Evolutionary conservation across 108 stramenopile genomes (phyloP).

Genomic region (Nitzschia sp.): DNA sequence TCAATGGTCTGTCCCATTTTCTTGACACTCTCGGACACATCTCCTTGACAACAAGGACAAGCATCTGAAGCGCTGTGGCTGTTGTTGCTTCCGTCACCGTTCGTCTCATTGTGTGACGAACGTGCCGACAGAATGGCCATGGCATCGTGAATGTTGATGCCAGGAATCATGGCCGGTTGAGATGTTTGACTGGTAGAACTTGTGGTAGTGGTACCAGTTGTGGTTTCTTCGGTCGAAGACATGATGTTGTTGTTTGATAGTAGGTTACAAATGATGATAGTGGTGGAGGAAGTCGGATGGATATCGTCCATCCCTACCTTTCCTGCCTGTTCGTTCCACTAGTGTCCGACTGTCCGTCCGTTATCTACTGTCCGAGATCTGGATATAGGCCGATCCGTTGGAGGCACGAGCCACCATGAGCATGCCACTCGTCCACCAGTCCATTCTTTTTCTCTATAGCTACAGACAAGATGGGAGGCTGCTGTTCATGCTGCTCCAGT

Average conservation of each 20-base stretch:
- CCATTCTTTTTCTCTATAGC: neutral
- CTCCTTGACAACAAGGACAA: slow-evolving; percentile 15
- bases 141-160: slow-evolving; percentile 73
- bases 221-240: too few relatives aligned
- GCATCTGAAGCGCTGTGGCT: slow-evolving; percentile 5
- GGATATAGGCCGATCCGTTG: too few relatives aligned
- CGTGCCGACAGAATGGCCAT: slow-evolving; percentile 69
- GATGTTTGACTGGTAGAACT: neutral
- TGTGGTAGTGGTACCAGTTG: too few relatives aligned
- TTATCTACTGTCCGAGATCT: too few relatives aligned
- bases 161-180: slow-evolving; percentile 10
- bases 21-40: slow-evolving; percentile 43
- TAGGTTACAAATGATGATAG: too few relatives aligned
- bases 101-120: neutral
- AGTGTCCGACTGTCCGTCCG: too few relatives aligned
- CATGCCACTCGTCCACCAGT: too few relatives aligned
- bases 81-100: neutral
- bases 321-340: too few relatives aligned
- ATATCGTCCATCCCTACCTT: too few relatives aligned
- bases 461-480: slow-evolving; percentile 32
- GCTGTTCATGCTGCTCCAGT: slow-evolving; percentile 30
- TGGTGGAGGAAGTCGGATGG: too few relatives aligned
- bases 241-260: too few relatives aligned
- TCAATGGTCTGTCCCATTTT: slow-evolving; percentile 77
- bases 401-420: too few relatives aligned